These are phyloP conservation scores for Tilletiaria anomala DNA, from an alignment of 1,284 basidiomycete species.

Conservation along the genomic window DNA sequence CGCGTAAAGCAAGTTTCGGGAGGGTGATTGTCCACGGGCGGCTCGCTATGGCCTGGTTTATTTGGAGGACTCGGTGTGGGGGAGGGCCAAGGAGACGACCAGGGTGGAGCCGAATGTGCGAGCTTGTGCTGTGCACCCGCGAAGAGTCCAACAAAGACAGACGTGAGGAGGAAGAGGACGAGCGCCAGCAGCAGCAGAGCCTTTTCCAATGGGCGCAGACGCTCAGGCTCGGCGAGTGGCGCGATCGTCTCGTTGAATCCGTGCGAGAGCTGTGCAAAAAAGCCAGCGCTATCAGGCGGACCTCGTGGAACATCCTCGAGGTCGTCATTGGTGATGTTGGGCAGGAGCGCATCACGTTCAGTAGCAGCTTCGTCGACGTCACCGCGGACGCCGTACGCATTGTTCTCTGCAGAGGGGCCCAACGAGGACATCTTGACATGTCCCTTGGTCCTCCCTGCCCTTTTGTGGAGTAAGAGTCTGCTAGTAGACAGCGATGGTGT, in stretches of 20 bases:
- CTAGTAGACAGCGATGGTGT: too few relatives aligned
- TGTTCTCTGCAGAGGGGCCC: too few relatives aligned
- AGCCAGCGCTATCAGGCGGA: too few relatives aligned
- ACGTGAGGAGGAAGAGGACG: slow-evolving; percentile 62
- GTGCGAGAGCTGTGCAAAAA: too few relatives aligned
- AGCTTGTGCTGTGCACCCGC: slow-evolving; percentile 40
- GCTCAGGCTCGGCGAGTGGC: slow-evolving; percentile 46
- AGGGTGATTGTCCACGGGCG: slow-evolving; percentile 6
- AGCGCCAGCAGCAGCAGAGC: slow-evolving; percentile 61
- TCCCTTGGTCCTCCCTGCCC: too few relatives aligned
- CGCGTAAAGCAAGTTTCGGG: slow-evolving; percentile 53
- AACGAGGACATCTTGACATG: too few relatives aligned
- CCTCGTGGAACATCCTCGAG: too few relatives aligned
- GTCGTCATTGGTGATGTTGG: too few relatives aligned
- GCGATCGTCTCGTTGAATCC: slow-evolving; percentile 5
- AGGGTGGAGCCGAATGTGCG: slow-evolving; percentile 34
- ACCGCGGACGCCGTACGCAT: too few relatives aligned
- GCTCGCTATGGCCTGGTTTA: slow-evolving; percentile 11
- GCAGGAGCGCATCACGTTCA: too few relatives aligned
- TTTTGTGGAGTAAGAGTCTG: too few relatives aligned
- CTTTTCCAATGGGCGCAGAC: slow-evolving; percentile 70
- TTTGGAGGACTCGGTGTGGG: slow-evolving; percentile 25
- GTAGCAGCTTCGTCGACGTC: too few relatives aligned
- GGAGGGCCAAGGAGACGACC: slow-evolving; percentile 10
- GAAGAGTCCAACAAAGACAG: slow-evolving; percentile 80